Percentiles rank a stretch among this genome's conserved stretches.
Conservation (phyloP, 2,329 filamentous ascomycete species). For the Teratosphaeria pseudoeucalypti region DNA sequence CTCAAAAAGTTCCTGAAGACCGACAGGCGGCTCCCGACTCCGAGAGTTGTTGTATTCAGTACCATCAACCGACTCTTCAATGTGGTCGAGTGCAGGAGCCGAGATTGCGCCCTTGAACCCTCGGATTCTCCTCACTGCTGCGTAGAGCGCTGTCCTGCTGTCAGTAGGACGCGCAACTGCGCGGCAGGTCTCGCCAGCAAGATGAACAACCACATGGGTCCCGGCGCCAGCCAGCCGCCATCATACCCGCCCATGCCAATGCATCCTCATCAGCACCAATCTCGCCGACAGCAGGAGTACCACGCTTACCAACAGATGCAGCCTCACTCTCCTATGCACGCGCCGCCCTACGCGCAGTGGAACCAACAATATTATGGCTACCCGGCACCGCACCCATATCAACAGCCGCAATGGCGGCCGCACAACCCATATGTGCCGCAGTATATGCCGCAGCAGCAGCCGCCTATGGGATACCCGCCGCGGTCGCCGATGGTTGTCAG, state of each 20-base stretch:
- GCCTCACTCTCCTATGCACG: slow-evolving; percentile 26
- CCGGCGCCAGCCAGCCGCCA: slow-evolving; percentile 47
- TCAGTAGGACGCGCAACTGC: slow-evolving; percentile 4
- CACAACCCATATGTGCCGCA: slow-evolving; percentile 31
- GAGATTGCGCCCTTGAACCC: background rate
- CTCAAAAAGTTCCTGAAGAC: background rate
- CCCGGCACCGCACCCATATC: slow-evolving; percentile 7
- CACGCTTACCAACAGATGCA: slow-evolving; percentile 26
- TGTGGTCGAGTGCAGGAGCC: background rate
- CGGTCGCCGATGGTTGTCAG: slow-evolving; percentile 37
- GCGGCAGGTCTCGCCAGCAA: slow-evolving; percentile 44
- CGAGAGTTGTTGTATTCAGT: background rate
- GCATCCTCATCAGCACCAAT: slow-evolving; percentile 19
- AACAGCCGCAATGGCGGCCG: slow-evolving; percentile 16
- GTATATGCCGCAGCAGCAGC: slow-evolving; percentile 27
- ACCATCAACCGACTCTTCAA: background rate
- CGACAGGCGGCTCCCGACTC: background rate
- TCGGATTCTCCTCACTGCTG: background rate
- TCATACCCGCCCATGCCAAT: slow-evolving; percentile 29
- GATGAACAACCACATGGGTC: slow-evolving; percentile 73
- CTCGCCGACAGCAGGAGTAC: slow-evolving; percentile 30
- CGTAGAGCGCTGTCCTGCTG: background rate
- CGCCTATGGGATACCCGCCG: slow-evolving; percentile 25
- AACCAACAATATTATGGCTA: slow-evolving; percentile 13
- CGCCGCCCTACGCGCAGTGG: slow-evolving; percentile 8